phyloP scores from a whole-genome alignment of 2,329 filamentous ascomycete species.

The Colletotrichum liriopes region DNA sequence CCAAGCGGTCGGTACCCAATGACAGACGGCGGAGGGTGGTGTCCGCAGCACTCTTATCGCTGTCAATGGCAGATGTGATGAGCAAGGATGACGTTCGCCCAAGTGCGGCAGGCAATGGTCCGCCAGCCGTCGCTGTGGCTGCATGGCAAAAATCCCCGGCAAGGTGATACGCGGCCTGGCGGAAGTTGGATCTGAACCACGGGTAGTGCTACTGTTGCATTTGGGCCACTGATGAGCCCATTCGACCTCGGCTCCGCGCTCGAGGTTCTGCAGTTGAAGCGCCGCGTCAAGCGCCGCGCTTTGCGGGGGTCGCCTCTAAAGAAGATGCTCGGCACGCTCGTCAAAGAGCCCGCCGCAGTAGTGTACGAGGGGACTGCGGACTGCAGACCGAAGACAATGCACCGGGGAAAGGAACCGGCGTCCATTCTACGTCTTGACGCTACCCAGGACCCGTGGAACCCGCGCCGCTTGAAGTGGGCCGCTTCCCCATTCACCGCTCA shows the following conservation, averaged over 20 bases:
- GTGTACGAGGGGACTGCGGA: background rate
- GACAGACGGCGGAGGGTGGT: background rate
- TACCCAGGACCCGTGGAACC: constrained; percentile 1
- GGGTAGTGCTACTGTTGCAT: background rate
- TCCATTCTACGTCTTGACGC: background rate
- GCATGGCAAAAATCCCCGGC: constrained; percentile 36
- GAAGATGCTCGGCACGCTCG: background rate
- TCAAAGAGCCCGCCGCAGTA: constrained; percentile 19
- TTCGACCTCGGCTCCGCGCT: background rate
- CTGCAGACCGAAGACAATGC: background rate
- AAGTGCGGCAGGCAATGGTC: constrained; percentile 8
- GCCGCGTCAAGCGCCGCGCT: background rate
- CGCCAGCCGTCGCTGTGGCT: constrained; percentile 1
- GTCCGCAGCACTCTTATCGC: constrained; percentile 7
- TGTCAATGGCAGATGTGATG: constrained; percentile 12
- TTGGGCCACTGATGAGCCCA: background rate
- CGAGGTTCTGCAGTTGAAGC: background rate
- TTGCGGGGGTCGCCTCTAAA: background rate
- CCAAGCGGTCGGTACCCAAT: constrained; percentile 32
- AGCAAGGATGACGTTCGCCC: constrained; percentile 13
- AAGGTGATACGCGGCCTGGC: constrained; percentile 24
- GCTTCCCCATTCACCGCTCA: constrained; percentile 12
- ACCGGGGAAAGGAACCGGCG: constrained; percentile 18
- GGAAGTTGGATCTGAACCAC: constrained; percentile 12
- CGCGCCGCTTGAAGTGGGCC: background rate